Conservation (phyloP, 106 monocot genomes). For the Allium fistulosum region DNA sequence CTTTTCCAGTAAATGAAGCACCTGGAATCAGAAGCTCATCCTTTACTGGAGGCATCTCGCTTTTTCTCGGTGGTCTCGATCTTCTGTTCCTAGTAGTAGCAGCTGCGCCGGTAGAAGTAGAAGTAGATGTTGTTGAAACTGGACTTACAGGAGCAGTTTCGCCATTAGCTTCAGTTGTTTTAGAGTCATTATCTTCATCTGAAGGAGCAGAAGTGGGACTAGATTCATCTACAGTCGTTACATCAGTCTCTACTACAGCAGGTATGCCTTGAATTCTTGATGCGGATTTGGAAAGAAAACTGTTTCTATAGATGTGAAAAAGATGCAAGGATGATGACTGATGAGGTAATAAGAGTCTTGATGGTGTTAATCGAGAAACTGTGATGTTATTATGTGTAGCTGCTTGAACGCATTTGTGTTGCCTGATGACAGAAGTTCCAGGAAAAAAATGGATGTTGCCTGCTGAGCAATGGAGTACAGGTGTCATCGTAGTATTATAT, state of each 20-base stretch:
- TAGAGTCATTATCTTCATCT: conserved; percentile 24
- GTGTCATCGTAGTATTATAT: conserved; percentile 33
- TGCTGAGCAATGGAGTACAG: conserved; percentile 58
- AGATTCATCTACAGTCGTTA: conserved; percentile 41
- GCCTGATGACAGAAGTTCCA: conserved; percentile 22
- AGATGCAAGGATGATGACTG: conserved; percentile 15
- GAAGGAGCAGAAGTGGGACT: conserved; percentile 31
- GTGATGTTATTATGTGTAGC: conserved; percentile 21
- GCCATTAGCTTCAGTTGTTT: conserved; percentile 18
- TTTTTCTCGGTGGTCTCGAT: conserved; percentile 45
- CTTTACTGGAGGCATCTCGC: conserved; percentile 79
- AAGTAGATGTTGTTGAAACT: too few relatives aligned
- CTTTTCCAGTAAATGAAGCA: conserved; percentile 78
- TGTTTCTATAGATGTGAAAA: conserved; percentile 24
- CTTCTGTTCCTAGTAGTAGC: conserved; percentile 31
- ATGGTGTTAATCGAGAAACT: conserved; percentile 20
- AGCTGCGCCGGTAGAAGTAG: conserved; percentile 5
- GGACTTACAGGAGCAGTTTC: conserved; percentile 9
- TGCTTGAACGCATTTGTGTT: conserved; percentile 38
- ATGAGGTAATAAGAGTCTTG: conserved; percentile 21
- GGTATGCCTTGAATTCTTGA: conserved; percentile 28
- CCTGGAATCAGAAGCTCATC: conserved; percentile 77
- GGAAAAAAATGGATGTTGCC: conserved; percentile 59
- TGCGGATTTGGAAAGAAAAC: conserved; percentile 16
- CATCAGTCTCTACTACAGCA: conserved; percentile 48